Base-by-base conservation (phyloP, 2,329 filamentous ascomycete genomes). In the Phyllosticta paracitricarpa region DNA sequence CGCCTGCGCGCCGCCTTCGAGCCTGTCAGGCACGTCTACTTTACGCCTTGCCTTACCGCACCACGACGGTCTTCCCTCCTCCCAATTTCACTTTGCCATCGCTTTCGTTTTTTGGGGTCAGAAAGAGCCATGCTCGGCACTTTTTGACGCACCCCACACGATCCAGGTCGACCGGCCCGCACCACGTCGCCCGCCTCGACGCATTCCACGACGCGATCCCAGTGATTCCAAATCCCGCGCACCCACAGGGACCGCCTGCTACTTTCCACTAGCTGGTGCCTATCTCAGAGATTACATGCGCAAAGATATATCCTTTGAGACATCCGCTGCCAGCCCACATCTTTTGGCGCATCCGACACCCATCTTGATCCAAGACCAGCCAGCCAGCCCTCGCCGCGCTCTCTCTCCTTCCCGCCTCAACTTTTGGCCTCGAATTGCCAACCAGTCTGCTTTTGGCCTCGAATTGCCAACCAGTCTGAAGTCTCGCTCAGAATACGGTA, bases 1-100 rank as follows among this genome's bases (percentile, higher is more conserved):
- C 57, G 57, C 57, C 48, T 59, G 57, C 57, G 51, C 40, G 40
- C 40, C 40, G 40, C 40, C 40, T 17, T 48, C 40, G 40, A 48
- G 40, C 40, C 40, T 40, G 33, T 40, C 33, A 40, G 33, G 33
- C 19, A 22, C 19, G 19, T 40, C 33, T 48, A 48, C 40, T 48
- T 17, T n/a, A 48, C 40, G 40, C 40, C 40, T 48, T 48, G 40
- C 40, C 40, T 48, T 48, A 48, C 40, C 40, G 40, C 40, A 48
- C 40, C 40, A 48, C 40, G n/a, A 48, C 40, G 40, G 40, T n/a
- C 40, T 4, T 4, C 40, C 40, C 40, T 48, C 40, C 40, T n/a
- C 17, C 40, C 40, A 19, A 48, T 48, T 48, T 48, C 17, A 14
- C 40, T 48, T 48, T n/a, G 40, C 40, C 40, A n/a, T 48, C 40